These are phyloP conservation scores for Ceratobasidium sp. DNA, from an alignment of 1,284 basidiomycete species.

Conservation along the genomic window DNA sequence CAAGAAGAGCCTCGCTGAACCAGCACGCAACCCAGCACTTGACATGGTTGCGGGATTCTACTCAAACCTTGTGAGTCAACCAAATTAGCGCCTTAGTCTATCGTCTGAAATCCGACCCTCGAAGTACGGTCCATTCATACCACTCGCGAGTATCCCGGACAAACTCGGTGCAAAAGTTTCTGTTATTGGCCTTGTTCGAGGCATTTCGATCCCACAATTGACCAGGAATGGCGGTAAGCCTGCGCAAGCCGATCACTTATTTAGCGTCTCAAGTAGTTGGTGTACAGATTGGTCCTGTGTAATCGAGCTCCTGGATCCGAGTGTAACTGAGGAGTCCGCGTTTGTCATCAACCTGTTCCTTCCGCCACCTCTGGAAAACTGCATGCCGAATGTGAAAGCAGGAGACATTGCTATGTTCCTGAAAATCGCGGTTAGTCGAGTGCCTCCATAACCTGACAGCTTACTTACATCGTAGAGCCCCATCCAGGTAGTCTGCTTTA, in stretches of 20 bases:
- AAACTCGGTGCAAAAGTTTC: constrained; percentile 5
- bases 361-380: constrained; percentile 9
- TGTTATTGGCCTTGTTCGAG: constrained; percentile 24
- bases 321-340: constrained; percentile 2
- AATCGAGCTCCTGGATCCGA: constrained; percentile 28
- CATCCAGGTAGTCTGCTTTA: neutral
- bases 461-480: neutral
- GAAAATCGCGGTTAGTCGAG: constrained; percentile 19
- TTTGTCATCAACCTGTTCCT: constrained; percentile 32
- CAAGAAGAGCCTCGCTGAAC: constrained; percentile 13
- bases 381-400: constrained; percentile 31
- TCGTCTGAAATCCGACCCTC: neutral
- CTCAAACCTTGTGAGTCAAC: constrained; percentile 18
- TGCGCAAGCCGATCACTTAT: neutral
- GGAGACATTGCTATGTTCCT: constrained; percentile 25
- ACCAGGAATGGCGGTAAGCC: constrained; percentile 29
- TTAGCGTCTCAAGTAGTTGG: neutral
- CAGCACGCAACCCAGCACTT: constrained; percentile 19
- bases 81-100: neutral
- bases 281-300: constrained; percentile 19
- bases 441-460: neutral
- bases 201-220: constrained; percentile 14
- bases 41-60: constrained; percentile 27
- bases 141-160: neutral
- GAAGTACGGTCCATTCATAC: constrained; percentile 13